phyloP scores from a whole-genome alignment of 2,329 filamentous ascomycete species.

The Pseudogymnoascus sp. region DNA sequence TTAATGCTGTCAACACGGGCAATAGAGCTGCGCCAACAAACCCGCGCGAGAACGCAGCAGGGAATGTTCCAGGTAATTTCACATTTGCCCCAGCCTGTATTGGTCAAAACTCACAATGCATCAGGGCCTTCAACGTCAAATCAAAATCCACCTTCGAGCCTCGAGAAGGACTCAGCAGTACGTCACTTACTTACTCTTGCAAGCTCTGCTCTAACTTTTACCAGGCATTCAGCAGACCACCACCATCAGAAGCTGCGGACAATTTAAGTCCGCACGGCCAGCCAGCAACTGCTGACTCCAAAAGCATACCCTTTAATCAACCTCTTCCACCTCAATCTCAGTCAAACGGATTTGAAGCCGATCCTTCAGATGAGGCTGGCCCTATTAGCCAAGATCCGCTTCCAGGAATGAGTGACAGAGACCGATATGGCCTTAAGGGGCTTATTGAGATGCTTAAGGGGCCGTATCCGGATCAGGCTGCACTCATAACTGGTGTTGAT shows the following conservation, averaged over 20 bases:
- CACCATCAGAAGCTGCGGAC: slow-evolving; percentile 4
- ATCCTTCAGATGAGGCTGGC: slow-evolving; percentile 18
- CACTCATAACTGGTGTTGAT: slow-evolving; percentile 52
- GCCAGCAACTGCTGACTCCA: background rate
- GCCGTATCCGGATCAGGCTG: slow-evolving; percentile 54
- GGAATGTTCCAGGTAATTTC: background rate
- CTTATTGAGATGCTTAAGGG: slow-evolving; percentile 52
- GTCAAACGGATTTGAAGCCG: background rate
- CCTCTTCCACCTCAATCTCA: background rate
- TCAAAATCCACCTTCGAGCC: background rate
- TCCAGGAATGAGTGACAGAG: slow-evolving; percentile 50
- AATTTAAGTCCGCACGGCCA: background rate
- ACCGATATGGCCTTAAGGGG: slow-evolving; percentile 59
- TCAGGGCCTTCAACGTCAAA: background rate
- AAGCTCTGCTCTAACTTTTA: background rate
- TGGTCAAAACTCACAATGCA: background rate
- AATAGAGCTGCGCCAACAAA: slow-evolving; percentile 33
- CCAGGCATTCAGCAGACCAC: background rate
- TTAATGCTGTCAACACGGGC: slow-evolving; percentile 57
- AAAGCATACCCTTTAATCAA: background rate
- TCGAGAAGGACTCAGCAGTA: background rate
- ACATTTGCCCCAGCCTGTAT: background rate
- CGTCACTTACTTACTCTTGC: background rate
- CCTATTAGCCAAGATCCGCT: slow-evolving; percentile 47
- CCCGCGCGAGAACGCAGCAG: background rate